Percentiles rank a stretch among this genome's conserved stretches.
phyloP scores from a whole-genome alignment of 345 rosid species.

The Raphanus sativus region DNA sequence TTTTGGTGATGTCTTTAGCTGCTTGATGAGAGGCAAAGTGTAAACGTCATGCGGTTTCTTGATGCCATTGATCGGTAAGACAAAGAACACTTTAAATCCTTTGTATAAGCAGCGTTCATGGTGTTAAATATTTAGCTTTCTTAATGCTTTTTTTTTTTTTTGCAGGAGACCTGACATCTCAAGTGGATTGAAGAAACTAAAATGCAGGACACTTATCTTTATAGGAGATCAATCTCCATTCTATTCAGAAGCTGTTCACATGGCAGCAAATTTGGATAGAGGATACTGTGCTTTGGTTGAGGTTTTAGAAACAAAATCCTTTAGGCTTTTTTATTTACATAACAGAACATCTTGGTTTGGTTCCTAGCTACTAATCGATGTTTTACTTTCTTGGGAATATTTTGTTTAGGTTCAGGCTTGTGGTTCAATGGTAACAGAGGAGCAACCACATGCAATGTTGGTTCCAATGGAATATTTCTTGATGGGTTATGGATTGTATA shows the following conservation, averaged over 20 bases:
- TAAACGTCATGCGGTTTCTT: conserved; percentile 64
- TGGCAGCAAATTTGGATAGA: conserved; percentile 81
- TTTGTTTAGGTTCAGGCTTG: conserved; percentile 86
- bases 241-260: conserved; percentile 77
- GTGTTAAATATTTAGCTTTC: not conserved
- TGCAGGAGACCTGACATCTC: conserved; percentile 86
- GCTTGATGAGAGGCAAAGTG: conserved; percentile 83
- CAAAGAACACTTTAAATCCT: not conserved
- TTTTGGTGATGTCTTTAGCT: conserved; percentile 46
- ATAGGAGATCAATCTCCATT: conserved; percentile 93
- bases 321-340: not conserved
- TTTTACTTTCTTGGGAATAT: not conserved
- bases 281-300: conserved; percentile 94
- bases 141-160: too few species aligned
- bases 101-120: not conserved
- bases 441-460: conserved; percentile 95
- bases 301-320: conserved; percentile 45
- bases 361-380: not conserved
- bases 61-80: conserved; percentile 62
- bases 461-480: conserved; percentile 95
- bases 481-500: conserved; percentile 82
- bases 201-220: conserved; percentile 84
- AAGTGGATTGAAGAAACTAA: conserved; percentile 65
- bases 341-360: not conserved
- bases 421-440: conserved; percentile 99